phyloP scores from a whole-genome alignment of 352 stramenopile species.

The Globisporangium splendens region DNA sequence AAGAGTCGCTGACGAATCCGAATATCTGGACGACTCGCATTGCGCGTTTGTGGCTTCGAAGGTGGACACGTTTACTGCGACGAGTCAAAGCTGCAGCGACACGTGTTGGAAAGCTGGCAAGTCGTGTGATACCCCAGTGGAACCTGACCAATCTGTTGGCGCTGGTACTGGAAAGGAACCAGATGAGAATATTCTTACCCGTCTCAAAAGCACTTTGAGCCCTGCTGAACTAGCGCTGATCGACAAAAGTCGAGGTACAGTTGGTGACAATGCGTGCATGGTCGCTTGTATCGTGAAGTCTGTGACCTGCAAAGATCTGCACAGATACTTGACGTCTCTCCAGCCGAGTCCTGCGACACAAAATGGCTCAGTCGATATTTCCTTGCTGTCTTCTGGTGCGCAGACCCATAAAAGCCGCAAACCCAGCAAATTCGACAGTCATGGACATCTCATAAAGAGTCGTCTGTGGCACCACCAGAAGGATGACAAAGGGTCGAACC shows the following conservation, averaged over 20 bases:
- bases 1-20: conserved; percentile 41
- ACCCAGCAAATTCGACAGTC: conserved; percentile 37
- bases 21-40: conserved; percentile 69
- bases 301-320: conserved; percentile 55
- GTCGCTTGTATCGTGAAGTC: conserved; percentile 56
- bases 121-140: neutral
- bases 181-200: conserved; percentile 8
- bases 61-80: conserved; percentile 35
- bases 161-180: neutral
- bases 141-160: neutral
- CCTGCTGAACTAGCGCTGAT: conserved; percentile 49
- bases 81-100: conserved; percentile 29
- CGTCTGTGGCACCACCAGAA: conserved; percentile 58
- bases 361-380: conserved; percentile 26
- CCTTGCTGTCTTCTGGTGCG: conserved; percentile 35
- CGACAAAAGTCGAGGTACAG: conserved; percentile 44
- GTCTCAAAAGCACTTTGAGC: conserved; percentile 17
- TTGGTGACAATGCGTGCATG: conserved; percentile 67
- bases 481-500: conserved; percentile 56
- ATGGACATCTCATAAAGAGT: conserved; percentile 51
- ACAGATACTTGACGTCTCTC: conserved; percentile 44
- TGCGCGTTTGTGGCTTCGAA: conserved; percentile 32
- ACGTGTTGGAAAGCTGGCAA: conserved; percentile 41
- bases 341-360: conserved; percentile 21
- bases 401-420: conserved; percentile 41